These are phyloP conservation scores for Ganoderma resinaceum DNA, from an alignment of 1,284 basidiomycete genomes.

Conservation along the genomic window DNA sequence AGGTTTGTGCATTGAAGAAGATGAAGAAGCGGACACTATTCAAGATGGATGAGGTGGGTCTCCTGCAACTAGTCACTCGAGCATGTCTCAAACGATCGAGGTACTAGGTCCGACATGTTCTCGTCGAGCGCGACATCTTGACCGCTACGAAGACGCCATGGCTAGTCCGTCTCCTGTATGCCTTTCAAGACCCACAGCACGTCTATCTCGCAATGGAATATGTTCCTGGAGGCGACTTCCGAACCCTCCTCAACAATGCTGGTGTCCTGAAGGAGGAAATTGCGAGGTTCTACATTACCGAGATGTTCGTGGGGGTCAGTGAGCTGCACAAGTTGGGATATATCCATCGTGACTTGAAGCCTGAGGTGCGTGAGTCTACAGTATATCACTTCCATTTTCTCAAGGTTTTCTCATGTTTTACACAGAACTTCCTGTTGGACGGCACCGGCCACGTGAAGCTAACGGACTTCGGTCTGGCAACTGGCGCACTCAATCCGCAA, in stretches of 20 bases:
- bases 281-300: slow-evolving; percentile 92
- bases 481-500: slow-evolving; percentile 94
- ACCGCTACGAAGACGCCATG: slow-evolving; percentile 96
- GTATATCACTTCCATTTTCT: too few species aligned
- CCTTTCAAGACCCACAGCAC: slow-evolving; percentile 89
- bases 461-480: slow-evolving; percentile 98
- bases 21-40: slow-evolving; percentile 92
- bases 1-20: slow-evolving; percentile 96
- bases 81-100: slow-evolving; percentile 1
- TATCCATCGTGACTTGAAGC: slow-evolving; percentile 97
- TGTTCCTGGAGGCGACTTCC: slow-evolving; percentile 95
- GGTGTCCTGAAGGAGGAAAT: slow-evolving; percentile 97
- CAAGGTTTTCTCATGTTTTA: neutral
- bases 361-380: slow-evolving; percentile 70
- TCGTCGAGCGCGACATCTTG: slow-evolving; percentile 96
- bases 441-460: slow-evolving; percentile 96
- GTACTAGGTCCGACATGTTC: slow-evolving; percentile 84
- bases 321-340: slow-evolving; percentile 96
- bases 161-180: slow-evolving; percentile 92
- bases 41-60: slow-evolving; percentile 93
- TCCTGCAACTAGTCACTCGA: slow-evolving; percentile 57
- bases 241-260: slow-evolving; percentile 94
- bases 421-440: slow-evolving; percentile 98
- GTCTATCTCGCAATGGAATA: slow-evolving; percentile 99
- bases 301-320: slow-evolving; percentile 93